Conservation (phyloP, 768 basidiomycete genomes). For the Boletales sp. region DNA sequence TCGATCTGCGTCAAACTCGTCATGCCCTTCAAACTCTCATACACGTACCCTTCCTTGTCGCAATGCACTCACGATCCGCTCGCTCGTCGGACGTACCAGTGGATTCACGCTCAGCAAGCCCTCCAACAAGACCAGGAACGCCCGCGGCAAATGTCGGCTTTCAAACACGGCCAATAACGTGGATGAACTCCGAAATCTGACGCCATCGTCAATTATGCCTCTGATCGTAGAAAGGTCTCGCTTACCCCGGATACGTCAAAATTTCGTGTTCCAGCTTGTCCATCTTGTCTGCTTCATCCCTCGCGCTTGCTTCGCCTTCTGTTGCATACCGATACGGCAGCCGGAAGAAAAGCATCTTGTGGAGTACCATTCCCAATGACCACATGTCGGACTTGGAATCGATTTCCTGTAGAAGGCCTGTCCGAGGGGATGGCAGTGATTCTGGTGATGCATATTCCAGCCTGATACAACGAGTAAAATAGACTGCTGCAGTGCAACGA, state of each 20-base stretch:
- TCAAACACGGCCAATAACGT: conserved; percentile 56
- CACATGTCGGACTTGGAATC: conserved; percentile 95
- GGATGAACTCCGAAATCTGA: conserved; percentile 52
- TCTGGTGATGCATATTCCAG: conserved; percentile 91
- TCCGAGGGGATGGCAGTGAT: conserved; percentile 65
- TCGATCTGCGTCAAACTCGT: conserved; percentile 13
- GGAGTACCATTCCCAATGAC: conserved; percentile 94
- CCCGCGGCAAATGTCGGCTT: conserved; percentile 65
- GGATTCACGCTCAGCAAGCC: conserved; percentile 64
- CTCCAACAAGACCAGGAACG: conserved; percentile 71
- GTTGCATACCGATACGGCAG: conserved; percentile 79
- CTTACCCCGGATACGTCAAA: conserved; percentile 67
- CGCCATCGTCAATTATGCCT: conserved; percentile 5
- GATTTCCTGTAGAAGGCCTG: conserved; percentile 63
- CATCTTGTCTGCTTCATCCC: conserved; percentile 60
- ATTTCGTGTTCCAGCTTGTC: conserved; percentile 73
- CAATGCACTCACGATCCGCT: conserved; percentile 66
- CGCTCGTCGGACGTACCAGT: conserved; percentile 61
- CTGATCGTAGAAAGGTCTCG: neutral
- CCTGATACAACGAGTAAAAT: conserved; percentile 32
- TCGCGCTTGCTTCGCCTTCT: conserved; percentile 49
- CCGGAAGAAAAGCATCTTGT: conserved; percentile 89
- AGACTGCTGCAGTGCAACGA: neutral
- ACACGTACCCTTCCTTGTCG: conserved; percentile 68
- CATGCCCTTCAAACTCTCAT: neutral